Percentiles rank a stretch among this genome's conserved stretches.
These are phyloP conservation scores for Misopates orontium DNA, from an alignment of 257 asterid genomes.

Conservation along the genomic window DNA sequence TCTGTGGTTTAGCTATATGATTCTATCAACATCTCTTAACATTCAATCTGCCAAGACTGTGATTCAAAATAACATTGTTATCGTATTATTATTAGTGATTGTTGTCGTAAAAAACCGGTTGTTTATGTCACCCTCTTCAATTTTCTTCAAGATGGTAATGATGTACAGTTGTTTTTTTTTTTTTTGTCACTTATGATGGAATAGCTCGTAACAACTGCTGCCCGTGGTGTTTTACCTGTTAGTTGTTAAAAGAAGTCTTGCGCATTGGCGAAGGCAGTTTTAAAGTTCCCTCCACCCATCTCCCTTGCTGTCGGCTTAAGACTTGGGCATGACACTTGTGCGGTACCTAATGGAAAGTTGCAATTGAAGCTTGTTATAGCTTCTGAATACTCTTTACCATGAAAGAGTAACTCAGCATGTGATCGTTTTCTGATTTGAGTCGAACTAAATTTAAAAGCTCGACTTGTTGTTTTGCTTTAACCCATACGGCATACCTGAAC, in stretches of 20 bases:
- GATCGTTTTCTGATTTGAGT: no score
- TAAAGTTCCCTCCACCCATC: neutral
- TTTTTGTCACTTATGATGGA: neutral
- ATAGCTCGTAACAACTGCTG: neutral
- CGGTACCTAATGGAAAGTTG: neutral
- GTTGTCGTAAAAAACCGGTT: neutral
- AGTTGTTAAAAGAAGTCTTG: neutral
- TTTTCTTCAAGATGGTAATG: neutral
- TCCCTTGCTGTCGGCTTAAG: neutral
- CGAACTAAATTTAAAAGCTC: neutral
- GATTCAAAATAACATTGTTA: neutral
- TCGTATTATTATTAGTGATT: neutral
- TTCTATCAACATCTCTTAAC: neutral
- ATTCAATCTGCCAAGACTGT: neutral
- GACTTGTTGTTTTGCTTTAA: no score
- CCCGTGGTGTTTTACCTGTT: constrained; percentile 5
- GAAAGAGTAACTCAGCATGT: neutral
- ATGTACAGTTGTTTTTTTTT: constrained; percentile 2
- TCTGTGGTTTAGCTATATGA: neutral
- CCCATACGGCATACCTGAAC: no score
- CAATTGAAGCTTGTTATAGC: neutral
- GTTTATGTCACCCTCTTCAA: constrained; percentile 1
- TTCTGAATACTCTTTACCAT: neutral
- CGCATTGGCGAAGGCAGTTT: neutral
- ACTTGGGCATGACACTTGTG: neutral